Evolutionary conservation across 108 stramenopile species (phyloP), one percentile per base, ranked within the genome.

Genomic region (Skeletonema tropicum): DNA sequence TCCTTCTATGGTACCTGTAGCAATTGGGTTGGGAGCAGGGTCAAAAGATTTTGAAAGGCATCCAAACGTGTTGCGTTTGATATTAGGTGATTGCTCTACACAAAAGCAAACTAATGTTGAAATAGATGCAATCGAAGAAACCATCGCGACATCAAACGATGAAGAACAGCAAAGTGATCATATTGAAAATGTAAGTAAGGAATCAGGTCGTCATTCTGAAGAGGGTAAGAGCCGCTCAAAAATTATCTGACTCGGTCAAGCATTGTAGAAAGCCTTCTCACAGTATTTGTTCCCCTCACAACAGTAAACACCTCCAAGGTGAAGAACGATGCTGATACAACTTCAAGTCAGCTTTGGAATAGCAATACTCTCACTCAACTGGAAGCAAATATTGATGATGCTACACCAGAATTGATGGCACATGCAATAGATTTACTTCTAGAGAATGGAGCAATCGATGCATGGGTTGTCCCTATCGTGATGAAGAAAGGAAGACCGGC

Each of bases 401-500:
- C 87, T 32, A 94, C 97, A 5, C 86, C 95, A 19, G 97, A 98
- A 73, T 61, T 73, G 7, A 66, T 95, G 55, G 91, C 92, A 9
- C 86, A 91, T 83, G 83, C 83, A 13, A 86, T 85, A n/a, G 83
- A 91, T 55, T 58, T 87, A 9, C 72, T 96, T 15, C 61, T 96
- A 36, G 36, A 84, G 13, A 66, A 79, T 60, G 94, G 93, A 30
- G 92, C 94, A 11, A 71, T 91, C 14, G 97, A 98, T 86, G 96
- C 84, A 38, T 98, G 96, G 96, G 60, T 87, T 8, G 80, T 77
- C 35, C 94, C 92, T 17, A 96, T 96, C 60, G 80, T 92, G n/a
- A 98, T 98, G 97, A 98, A 98, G 68, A 98, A 98, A 67, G 91
- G 96, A 7, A 88, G 96, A 19, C 74, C 91, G 5, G 96, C 94